phyloP scores from a whole-genome alignment of 2,329 filamentous ascomycete genomes.

The Trichoderma sp. region DNA sequence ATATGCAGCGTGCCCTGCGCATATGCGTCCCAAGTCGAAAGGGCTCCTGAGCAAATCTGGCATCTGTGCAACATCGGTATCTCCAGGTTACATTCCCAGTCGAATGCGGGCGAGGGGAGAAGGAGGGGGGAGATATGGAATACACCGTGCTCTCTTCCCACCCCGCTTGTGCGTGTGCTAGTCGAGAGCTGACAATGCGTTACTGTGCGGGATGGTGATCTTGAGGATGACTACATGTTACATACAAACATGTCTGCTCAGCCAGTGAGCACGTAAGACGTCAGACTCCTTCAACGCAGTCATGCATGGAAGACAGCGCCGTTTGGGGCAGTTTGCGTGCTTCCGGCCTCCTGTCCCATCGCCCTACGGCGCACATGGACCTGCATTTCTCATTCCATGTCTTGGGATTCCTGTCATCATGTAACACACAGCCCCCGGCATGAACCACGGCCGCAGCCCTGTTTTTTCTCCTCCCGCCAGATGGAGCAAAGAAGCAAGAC shows the following conservation, averaged over 20 bases:
- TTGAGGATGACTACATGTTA: not conserved
- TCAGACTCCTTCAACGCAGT: not conserved
- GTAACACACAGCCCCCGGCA: constrained; percentile 10
- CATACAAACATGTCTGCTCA: not conserved
- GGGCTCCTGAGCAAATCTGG: not conserved
- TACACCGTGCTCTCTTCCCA: not conserved
- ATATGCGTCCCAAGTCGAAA: not conserved
- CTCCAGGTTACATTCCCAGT: not conserved
- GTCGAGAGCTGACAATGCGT: not conserved
- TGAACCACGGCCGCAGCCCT: not conserved
- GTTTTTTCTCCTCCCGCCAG: not conserved
- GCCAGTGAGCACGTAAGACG: not conserved
- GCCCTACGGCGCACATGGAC: constrained; percentile 7
- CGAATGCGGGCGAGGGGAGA: not conserved
- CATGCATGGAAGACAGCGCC: not conserved
- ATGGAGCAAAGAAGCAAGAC: not conserved
- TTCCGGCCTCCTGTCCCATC: not conserved
- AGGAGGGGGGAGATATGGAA: not conserved
- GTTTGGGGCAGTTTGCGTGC: not conserved
- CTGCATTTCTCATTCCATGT: constrained; percentile 6
- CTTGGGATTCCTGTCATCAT: not conserved
- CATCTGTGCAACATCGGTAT: not conserved
- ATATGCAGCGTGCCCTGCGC: constrained; percentile 13
- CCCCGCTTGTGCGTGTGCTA: not conserved
- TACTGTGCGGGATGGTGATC: not conserved